Conservation (phyloP, 768 basidiomycete species). For the Brasilioporus rufonigricans region DNA sequence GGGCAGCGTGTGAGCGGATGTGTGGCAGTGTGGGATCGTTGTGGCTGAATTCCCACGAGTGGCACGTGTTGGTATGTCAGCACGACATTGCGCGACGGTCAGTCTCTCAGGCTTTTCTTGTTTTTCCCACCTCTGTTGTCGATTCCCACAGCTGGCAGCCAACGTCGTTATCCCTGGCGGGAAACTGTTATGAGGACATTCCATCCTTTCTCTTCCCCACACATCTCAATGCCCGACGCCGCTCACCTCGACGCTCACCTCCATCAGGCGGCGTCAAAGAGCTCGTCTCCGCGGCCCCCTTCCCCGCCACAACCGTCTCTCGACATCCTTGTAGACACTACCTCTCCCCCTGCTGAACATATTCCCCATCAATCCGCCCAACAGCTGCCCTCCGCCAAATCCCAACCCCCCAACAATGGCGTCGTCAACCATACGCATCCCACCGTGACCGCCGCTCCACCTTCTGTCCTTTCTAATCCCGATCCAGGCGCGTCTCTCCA, state of each 20-base stretch:
- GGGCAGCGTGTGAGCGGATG: background rate
- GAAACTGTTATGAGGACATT: constrained; percentile 45
- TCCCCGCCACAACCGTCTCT: constrained; percentile 40
- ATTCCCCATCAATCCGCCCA: constrained; percentile 25
- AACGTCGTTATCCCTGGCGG: constrained; percentile 38
- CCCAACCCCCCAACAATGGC: constrained; percentile 26
- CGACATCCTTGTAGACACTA: constrained; percentile 37
- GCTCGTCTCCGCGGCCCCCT: constrained; percentile 49
- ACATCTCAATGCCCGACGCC: constrained; percentile 41
- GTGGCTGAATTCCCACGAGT: constrained; percentile 30
- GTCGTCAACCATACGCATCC: constrained; percentile 29
- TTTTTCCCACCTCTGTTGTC: constrained; percentile 47
- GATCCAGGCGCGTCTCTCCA: constrained; percentile 40
- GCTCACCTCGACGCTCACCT: constrained; percentile 34
- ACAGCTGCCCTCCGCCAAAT: constrained; percentile 30
- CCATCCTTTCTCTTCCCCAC: constrained; percentile 42
- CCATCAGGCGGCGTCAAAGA: constrained; percentile 30
- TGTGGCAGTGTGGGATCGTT: constrained; percentile 15
- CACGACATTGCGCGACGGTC: constrained; percentile 16
- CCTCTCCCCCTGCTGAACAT: constrained; percentile 25
- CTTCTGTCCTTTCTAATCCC: constrained; percentile 38
- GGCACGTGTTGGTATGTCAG: constrained; percentile 30
- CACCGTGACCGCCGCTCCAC: constrained; percentile 28
- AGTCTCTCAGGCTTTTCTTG: constrained; percentile 27
- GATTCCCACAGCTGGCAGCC: constrained; percentile 47